Base-by-base conservation (phyloP, 805 yeast species). In the Yarrowia alimentaria region DNA sequence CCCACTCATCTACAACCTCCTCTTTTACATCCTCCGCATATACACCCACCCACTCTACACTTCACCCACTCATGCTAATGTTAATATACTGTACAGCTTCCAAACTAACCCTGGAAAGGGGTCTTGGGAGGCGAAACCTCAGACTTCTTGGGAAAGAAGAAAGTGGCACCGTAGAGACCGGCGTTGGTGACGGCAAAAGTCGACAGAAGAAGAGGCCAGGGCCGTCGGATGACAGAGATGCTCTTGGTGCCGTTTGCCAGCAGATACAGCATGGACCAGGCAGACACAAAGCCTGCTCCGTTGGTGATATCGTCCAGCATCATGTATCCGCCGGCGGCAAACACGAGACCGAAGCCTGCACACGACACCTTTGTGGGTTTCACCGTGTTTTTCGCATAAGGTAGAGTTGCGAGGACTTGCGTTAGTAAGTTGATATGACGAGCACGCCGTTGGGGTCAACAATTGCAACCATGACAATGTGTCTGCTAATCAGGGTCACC, bases 241-340 rank as follows among this genome's bases (percentile, higher is more conserved):
- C 62, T 53, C 4, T 56, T 54, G 26, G 52, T 51, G 1, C 88
- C 87, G 61, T 86, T 85, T 12, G 83, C 86, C 10, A 89, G 62
- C 53, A 83, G 61, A 60, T 86, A 90, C 53, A 89, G 65, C 6
- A 84, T 64, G 6, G 86, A 78, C 96, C 96, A 90, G 2, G 93
- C 94, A 59, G 78, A 72, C 20, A 25, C 55, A 60, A 89, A 83
- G 0, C 95, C 96, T 1, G 91, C 74, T 3, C 95, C 96, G 65
- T 85, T 81, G 37, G 76, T 74, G 16, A 79, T 66, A 60, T 88
- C 96, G 61, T 89, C 96, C 56, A 73, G 72, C 31, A 83, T 76
- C 71, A 89, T 83, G 57, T 61, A 66, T 17, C 69, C 64, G 16
- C 64, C 64, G 3, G 58, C 52, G 4, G 62, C 64, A 53, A 59